Evolutionary conservation across 192 early-diverging fungal genomes (phyloP).

Genomic region (Lunasporangiospora selenospora): DNA sequence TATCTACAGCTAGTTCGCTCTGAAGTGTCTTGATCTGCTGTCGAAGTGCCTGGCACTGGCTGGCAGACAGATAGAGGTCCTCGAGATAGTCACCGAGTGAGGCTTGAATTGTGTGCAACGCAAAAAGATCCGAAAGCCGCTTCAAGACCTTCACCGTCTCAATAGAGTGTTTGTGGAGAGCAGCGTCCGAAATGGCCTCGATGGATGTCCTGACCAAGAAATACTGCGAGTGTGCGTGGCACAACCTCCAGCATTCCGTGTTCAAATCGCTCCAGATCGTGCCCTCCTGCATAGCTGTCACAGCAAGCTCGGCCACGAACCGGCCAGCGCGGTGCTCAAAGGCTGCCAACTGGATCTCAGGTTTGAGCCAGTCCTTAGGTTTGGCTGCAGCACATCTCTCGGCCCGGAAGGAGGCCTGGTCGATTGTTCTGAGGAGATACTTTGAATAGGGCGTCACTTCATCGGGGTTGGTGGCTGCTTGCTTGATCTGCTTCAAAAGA

Average conservation of each 20-base stretch:
- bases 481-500: conserved; percentile 68
- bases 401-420: conserved; percentile 27
- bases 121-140: conserved; percentile 39
- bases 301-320: conserved; percentile 64
- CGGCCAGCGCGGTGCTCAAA: conserved; percentile 74
- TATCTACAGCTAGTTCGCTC: conserved; percentile 64
- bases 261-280: conserved; percentile 73
- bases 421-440: conserved; percentile 39
- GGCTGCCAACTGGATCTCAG: conserved; percentile 63
- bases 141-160: conserved; percentile 40
- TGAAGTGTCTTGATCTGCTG: conserved; percentile 55
- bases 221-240: conserved; percentile 80
- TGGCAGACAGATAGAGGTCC: conserved; percentile 48
- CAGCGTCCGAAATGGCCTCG: conserved; percentile 43
- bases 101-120: conserved; percentile 57
- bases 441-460: conserved; percentile 30
- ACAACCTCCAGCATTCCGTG: conserved; percentile 71
- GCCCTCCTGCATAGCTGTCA: conserved; percentile 53
- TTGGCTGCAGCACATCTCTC: conserved; percentile 22
- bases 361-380: conserved; percentile 52
- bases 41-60: conserved; percentile 55
- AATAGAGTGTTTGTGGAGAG: conserved; percentile 10
- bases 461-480: conserved; percentile 46
- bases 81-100: conserved; percentile 53
- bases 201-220: conserved; percentile 68